Percentiles rank a stretch among this genome's conserved stretches.
Evolutionary conservation across 371 early-diverging fungal species (phyloP).

Genomic region (Blyttiomyces sp.): DNA sequence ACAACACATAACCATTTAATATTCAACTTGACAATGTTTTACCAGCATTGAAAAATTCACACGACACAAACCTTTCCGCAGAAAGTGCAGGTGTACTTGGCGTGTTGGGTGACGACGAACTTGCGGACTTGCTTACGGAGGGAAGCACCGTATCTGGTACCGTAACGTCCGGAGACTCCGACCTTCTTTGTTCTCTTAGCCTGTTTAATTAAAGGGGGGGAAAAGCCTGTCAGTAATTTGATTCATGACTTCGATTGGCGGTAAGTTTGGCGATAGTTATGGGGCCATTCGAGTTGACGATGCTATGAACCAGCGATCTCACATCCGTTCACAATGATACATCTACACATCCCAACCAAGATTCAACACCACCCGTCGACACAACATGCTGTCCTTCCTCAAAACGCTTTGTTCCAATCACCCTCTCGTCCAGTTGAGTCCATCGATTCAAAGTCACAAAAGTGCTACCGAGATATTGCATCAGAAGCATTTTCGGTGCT

Average conservation of each 20-base stretch:
- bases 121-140: constrained; percentile 99
- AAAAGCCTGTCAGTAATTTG: too few species aligned
- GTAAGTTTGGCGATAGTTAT: too few species aligned
- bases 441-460: not conserved
- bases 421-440: not conserved
- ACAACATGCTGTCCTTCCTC: too few species aligned
- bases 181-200: constrained; percentile 99
- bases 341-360: too few species aligned
- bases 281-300: too few species aligned
- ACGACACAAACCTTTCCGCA: constrained; percentile 86
- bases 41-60: not conserved
- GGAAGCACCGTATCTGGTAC: constrained; percentile 99
- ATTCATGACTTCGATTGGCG: too few species aligned
- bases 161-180: constrained; percentile 99
- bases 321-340: too few species aligned
- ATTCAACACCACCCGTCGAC: too few species aligned
- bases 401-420: not conserved
- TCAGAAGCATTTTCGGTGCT: not conserved
- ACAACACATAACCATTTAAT: not conserved
- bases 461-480: not conserved
- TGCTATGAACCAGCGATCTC: too few species aligned
- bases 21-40: not conserved
- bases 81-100: constrained; percentile 98
- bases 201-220: constrained; percentile 27
- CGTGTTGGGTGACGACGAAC: constrained; percentile 99